phyloP scores from a whole-genome alignment of 495 filamentous ascomycete species.

The Penicillium goetzii region DNA sequence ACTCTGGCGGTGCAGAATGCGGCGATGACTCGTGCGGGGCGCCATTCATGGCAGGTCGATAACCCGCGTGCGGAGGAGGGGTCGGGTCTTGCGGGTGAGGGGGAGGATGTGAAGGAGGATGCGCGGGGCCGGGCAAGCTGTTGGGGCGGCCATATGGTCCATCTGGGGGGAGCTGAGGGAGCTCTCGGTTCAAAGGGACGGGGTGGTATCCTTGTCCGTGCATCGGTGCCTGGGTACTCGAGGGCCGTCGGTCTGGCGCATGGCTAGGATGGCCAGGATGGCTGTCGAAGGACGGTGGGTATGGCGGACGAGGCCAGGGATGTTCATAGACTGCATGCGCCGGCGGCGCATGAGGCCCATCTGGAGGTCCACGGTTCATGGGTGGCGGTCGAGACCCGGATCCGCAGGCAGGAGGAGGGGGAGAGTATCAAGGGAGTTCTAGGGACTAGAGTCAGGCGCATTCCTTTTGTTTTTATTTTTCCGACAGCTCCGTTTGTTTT shows the following conservation, averaged over 20 bases:
- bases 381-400: slow-evolving; percentile 20
- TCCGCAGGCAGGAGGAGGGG: slow-evolving; percentile 17
- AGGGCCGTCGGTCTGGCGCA: slow-evolving; percentile 39
- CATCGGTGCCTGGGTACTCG: slow-evolving; percentile 36
- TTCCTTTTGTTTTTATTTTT: slow-evolving; percentile 7
- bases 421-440: slow-evolving; percentile 12
- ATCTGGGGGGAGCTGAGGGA: slow-evolving; percentile 46
- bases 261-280: slow-evolving; percentile 15
- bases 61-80: slow-evolving; percentile 33
- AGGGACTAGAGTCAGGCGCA: slow-evolving; percentile 20
- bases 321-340: slow-evolving; percentile 39
- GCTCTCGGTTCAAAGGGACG: slow-evolving; percentile 40
- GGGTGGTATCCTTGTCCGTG: slow-evolving; percentile 37
- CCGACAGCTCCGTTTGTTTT: not conserved
- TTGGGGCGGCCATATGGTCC: slow-evolving; percentile 43
- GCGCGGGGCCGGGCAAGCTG: slow-evolving; percentile 38
- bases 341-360: slow-evolving; percentile 34
- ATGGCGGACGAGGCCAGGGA: slow-evolving; percentile 40
- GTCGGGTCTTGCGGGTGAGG: slow-evolving; percentile 34
- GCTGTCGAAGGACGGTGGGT: slow-evolving; percentile 37
- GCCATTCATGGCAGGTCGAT: slow-evolving; percentile 42
- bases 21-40: slow-evolving; percentile 40
- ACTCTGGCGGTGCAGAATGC: slow-evolving; percentile 45
- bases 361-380: slow-evolving; percentile 43
- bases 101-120: slow-evolving; percentile 34